Conservation (phyloP, 1,284 basidiomycete species). For the Trichosporon coremiiforme region DNA sequence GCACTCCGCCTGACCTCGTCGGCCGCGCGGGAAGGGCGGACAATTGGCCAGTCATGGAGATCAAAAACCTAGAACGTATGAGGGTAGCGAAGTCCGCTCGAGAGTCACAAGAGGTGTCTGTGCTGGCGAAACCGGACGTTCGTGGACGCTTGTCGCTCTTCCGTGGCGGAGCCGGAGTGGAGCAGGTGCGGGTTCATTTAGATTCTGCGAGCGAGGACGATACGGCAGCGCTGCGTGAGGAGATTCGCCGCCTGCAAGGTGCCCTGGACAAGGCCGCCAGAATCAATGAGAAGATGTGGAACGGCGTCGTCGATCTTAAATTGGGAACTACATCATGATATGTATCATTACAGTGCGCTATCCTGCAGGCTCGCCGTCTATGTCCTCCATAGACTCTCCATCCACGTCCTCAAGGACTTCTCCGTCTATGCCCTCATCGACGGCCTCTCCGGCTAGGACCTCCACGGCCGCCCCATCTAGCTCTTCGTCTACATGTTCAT, state of each 20-base stretch:
- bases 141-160: not conserved
- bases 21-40: conserved; percentile 51
- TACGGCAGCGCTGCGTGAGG: conserved; percentile 68
- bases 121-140: conserved; percentile 34
- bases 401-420: conserved; percentile 47
- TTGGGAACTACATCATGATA: conserved; percentile 25
- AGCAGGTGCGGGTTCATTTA: not conserved
- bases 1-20: conserved; percentile 79
- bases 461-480: conserved; percentile 14
- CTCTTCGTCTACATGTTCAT: conserved; percentile 51
- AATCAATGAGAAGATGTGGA: conserved; percentile 89
- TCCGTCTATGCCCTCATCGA: conserved; percentile 58
- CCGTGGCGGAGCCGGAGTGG: not conserved
- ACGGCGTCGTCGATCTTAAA: conserved; percentile 61
- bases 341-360: not conserved
- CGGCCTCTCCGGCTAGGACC: conserved; percentile 33
- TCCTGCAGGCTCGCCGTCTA: conserved; percentile 53
- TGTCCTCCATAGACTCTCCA: conserved; percentile 48
- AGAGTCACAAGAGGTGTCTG: conserved; percentile 43
- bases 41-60: conserved; percentile 51
- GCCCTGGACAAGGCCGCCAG: conserved; percentile 77
- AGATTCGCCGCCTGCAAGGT: conserved; percentile 66
- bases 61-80: conserved; percentile 54
- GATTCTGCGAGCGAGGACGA: conserved; percentile 22
- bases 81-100: conserved; percentile 41